phyloP scores from a whole-genome alignment of 2,329 filamentous ascomycete species.

The Periglandula ipomoeae region DNA sequence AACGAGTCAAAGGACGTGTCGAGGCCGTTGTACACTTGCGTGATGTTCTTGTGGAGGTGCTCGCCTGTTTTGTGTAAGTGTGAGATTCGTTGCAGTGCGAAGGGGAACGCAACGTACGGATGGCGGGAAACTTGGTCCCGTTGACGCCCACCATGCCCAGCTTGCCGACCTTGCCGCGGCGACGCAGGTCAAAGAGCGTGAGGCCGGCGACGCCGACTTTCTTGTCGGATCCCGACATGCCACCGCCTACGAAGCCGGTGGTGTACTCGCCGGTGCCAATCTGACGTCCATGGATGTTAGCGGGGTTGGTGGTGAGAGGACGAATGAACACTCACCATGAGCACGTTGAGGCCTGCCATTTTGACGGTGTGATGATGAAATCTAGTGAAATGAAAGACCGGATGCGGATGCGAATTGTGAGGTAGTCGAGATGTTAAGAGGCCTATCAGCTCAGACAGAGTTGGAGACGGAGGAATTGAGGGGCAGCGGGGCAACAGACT shows the following conservation, averaged over 20 bases:
- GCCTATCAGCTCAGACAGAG: too few relatives aligned
- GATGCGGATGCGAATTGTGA: too few relatives aligned
- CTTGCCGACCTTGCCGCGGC: constrained; percentile 78
- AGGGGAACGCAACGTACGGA: constrained; percentile 48
- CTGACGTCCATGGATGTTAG: constrained; percentile 25
- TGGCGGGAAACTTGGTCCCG: constrained; percentile 83
- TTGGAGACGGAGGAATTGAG: too few relatives aligned
- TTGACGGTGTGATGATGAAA: background rate
- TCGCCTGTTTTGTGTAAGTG: constrained; percentile 42
- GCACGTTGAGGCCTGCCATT: constrained; percentile 55
- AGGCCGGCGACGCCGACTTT: constrained; percentile 91
- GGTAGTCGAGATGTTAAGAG: too few relatives aligned
- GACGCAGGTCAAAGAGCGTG: constrained; percentile 79
- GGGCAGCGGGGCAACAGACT: too few relatives aligned
- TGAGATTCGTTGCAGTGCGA: background rate
- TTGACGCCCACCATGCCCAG: constrained; percentile 86
- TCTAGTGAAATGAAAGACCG: too few relatives aligned
- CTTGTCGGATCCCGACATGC: constrained; percentile 82
- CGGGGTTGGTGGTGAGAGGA: background rate
- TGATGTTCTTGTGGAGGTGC: constrained; percentile 82
- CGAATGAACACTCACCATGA: constrained; percentile 51
- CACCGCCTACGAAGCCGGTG: constrained; percentile 81
- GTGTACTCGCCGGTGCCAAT: constrained; percentile 95
- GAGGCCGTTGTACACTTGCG: constrained; percentile 76
- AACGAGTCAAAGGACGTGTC: constrained; percentile 81